Percentiles rank a stretch among this genome's conserved stretches.
These are phyloP conservation scores for Singerocomus inundabilis DNA, from an alignment of 1,284 basidiomycete genomes.

Conservation along the genomic window DNA sequence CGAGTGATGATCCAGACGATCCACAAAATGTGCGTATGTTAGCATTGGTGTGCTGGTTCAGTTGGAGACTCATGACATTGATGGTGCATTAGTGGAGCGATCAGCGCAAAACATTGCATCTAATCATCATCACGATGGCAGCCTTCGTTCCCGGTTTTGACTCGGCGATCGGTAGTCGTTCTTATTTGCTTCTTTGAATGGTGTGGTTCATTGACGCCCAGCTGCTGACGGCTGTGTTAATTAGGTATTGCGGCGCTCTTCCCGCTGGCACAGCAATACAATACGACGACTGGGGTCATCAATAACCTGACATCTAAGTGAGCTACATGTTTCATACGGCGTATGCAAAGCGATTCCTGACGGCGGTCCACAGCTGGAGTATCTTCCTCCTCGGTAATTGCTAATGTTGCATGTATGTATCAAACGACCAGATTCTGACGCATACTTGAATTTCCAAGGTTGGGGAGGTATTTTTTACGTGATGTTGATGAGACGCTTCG, in stretches of 20 bases:
- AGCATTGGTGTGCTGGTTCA: background rate
- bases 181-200: background rate
- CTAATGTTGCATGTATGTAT: background rate
- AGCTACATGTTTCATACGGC: constrained; percentile 14
- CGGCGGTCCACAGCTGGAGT: constrained; percentile 43
- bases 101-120: no score
- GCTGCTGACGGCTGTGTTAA: background rate
- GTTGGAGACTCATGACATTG: background rate
- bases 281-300: constrained; percentile 52
- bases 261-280: constrained; percentile 45
- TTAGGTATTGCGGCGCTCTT: constrained; percentile 53
- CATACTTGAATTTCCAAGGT: constrained; percentile 31
- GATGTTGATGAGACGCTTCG: constrained; percentile 52
- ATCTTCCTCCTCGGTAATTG: constrained; percentile 51
- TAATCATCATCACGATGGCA: no score
- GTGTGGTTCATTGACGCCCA: background rate
- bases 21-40: constrained; percentile 48
- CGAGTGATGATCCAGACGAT: constrained; percentile 50
- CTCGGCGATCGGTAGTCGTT: constrained; percentile 44
- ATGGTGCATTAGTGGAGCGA: no score
- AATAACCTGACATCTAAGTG: constrained; percentile 56
- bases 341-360: background rate
- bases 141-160: constrained; percentile 56
- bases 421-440: constrained; percentile 2
- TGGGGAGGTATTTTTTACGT: constrained; percentile 57